Conservation (phyloP, 768 basidiomycete species). For the Gloeopeniophorella convolvens region DNA sequence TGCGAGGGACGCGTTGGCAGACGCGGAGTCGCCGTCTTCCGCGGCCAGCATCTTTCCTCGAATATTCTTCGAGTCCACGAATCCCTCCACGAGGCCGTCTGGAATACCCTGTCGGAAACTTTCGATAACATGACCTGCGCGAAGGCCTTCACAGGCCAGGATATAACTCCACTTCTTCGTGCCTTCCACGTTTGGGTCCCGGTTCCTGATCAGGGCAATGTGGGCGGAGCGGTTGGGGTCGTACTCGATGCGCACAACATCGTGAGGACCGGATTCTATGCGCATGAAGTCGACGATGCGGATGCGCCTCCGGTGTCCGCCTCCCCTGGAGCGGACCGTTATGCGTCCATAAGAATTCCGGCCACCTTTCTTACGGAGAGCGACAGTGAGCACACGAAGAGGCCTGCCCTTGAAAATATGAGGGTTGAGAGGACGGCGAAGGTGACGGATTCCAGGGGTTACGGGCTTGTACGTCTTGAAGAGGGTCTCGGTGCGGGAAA, state of each 20-base stretch:
- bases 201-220: constrained; percentile 79
- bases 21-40: constrained; percentile 22
- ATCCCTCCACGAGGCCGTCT: constrained; percentile 55
- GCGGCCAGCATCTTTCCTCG: constrained; percentile 22
- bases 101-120: constrained; percentile 83
- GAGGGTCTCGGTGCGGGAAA: constrained; percentile 46
- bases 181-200: constrained; percentile 47
- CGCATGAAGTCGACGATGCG: constrained; percentile 84
- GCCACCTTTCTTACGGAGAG: constrained; percentile 81
- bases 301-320: constrained; percentile 84
- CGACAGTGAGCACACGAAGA: constrained; percentile 70
- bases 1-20: constrained; percentile 59
- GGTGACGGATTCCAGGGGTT: constrained; percentile 80
- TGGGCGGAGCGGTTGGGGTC: constrained; percentile 93
- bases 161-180: constrained; percentile 79
- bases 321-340: constrained; percentile 84
- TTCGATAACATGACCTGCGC: constrained; percentile 83
- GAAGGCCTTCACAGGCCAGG: constrained; percentile 81
- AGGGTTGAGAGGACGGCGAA: constrained; percentile 70
- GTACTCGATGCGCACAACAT: constrained; percentile 93
- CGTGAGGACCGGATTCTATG: constrained; percentile 69
- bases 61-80: constrained; percentile 26
- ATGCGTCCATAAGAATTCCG: constrained; percentile 78
- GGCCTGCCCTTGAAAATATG: constrained; percentile 88
- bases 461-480: constrained; percentile 91